These are phyloP conservation scores for Aspergillus tubingensis DNA, from an alignment of 2,329 filamentous ascomycete genomes.

Conservation along the genomic window DNA sequence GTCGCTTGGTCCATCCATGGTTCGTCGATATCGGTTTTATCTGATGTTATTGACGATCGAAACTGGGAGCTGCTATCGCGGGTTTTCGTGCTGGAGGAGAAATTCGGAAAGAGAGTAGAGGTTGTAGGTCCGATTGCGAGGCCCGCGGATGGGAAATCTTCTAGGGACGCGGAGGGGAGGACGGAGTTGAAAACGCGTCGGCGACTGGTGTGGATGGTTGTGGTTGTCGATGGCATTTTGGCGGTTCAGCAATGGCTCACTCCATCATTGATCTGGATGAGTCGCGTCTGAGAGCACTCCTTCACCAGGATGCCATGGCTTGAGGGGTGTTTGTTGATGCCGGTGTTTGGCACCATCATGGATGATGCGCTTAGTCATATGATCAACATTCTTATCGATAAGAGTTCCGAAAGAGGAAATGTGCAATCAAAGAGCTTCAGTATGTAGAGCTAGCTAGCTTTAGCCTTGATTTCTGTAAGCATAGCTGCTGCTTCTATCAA, in stretches of 20 bases:
- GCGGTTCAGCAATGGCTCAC: not conserved
- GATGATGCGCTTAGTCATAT: not conserved
- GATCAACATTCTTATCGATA: slow-evolving; percentile 4
- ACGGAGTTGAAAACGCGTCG: slow-evolving; percentile 48
- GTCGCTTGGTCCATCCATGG: slow-evolving; percentile 32
- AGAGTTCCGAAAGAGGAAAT: slow-evolving; percentile 6
- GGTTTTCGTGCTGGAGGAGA: slow-evolving; percentile 10
- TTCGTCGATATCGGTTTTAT: slow-evolving; percentile 15
- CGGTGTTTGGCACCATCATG: not conserved
- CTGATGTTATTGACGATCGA: not conserved
- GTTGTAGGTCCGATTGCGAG: slow-evolving; percentile 23
- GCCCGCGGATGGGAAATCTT: slow-evolving; percentile 34
- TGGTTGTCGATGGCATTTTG: slow-evolving; percentile 28
- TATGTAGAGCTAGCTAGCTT: not conserved
- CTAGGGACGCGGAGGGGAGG: slow-evolving; percentile 43
- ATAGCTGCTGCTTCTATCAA: not conserved
- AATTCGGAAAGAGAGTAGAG: not conserved
- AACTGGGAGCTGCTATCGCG: slow-evolving; percentile 11
- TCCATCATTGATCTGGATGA: not conserved
- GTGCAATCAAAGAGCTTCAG: not conserved
- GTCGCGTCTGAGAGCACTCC: not conserved
- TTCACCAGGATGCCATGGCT: not conserved
- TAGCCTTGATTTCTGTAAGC: not conserved
- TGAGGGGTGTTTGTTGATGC: not conserved
- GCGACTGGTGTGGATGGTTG: slow-evolving; percentile 20